These are phyloP conservation scores for Glycine soja DNA, from an alignment of 306 rosid species.

Conservation along the genomic window DNA sequence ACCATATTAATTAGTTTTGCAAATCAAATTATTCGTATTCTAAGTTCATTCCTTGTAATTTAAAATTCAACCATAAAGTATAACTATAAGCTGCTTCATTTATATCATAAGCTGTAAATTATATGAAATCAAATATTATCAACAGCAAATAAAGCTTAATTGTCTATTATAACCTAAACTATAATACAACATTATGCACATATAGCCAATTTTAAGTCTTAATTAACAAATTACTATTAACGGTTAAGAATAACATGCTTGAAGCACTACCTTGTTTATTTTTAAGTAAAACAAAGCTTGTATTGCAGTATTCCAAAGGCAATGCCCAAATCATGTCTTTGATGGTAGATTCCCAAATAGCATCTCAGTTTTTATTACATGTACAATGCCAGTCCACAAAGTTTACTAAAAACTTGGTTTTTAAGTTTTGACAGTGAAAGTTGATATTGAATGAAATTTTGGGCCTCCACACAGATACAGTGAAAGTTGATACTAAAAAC, in stretches of 20 bases:
- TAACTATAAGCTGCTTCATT: slow-evolving; percentile 33
- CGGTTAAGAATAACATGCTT: slow-evolving; percentile 1
- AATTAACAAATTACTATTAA: slow-evolving; percentile 5
- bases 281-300: slow-evolving; percentile 24
- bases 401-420: neutral
- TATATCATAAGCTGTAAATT: slow-evolving; percentile 1
- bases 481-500: slow-evolving; percentile 21
- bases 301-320: slow-evolving; percentile 19
- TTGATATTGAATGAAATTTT: slow-evolving; percentile 11
- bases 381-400: neutral
- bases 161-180: slow-evolving; percentile 17
- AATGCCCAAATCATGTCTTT: slow-evolving; percentile 8
- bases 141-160: slow-evolving; percentile 24
- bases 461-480: neutral
- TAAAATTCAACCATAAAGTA: slow-evolving; percentile 15
- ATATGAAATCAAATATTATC: slow-evolving; percentile 11
- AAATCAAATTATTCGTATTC: slow-evolving; percentile 33
- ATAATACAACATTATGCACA: neutral
- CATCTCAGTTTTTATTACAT: slow-evolving; percentile 32
- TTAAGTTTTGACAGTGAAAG: neutral
- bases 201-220: slow-evolving; percentile 8
- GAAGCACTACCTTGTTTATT: slow-evolving; percentile 26
- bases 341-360: slow-evolving; percentile 15
- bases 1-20: neutral
- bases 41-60: slow-evolving; percentile 32